These are phyloP conservation scores for Lasiodiplodia sp. DNA, from an alignment of 2,329 filamentous ascomycete genomes.

Conservation along the genomic window DNA sequence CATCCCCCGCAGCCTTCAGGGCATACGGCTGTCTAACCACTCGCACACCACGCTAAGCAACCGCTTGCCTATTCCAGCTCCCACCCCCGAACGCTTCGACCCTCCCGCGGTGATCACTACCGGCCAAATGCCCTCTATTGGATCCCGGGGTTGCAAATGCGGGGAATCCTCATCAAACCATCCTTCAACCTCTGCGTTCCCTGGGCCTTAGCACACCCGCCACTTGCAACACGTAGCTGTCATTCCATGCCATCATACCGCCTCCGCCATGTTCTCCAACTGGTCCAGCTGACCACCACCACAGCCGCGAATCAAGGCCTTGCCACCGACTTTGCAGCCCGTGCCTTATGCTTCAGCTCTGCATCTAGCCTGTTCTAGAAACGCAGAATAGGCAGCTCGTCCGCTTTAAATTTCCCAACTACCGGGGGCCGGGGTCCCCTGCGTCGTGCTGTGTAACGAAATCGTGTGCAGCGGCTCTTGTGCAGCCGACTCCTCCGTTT, in stretches of 20 bases:
- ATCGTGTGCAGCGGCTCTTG: constrained; percentile 6
- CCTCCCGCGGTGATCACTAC: constrained; percentile 7
- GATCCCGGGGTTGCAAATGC: constrained; percentile 22
- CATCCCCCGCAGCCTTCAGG: neutral
- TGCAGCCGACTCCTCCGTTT: constrained; percentile 17
- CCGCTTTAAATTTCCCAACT: neutral
- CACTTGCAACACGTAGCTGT: neutral
- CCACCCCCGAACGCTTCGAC: constrained; percentile 17
- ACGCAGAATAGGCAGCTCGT: constrained; percentile 11
- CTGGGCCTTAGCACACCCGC: neutral
- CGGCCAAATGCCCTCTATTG: constrained; percentile 9
- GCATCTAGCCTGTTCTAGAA: neutral
- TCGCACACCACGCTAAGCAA: neutral
- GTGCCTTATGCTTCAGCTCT: neutral
- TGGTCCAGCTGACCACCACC: constrained; percentile 5
- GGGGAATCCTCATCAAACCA: constrained; percentile 26
- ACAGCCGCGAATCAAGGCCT: neutral
- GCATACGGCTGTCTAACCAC: constrained; percentile 13
- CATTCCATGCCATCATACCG: neutral
- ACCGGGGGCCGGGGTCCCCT: constrained; percentile 16
- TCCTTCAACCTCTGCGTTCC: neutral
- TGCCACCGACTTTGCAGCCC: neutral
- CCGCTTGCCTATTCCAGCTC: constrained; percentile 12
- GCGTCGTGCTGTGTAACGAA: constrained; percentile 13
- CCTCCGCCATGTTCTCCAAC: neutral